Conservation (phyloP, 2,329 filamentous ascomycete genomes). For the Calonectria pteridis region DNA sequence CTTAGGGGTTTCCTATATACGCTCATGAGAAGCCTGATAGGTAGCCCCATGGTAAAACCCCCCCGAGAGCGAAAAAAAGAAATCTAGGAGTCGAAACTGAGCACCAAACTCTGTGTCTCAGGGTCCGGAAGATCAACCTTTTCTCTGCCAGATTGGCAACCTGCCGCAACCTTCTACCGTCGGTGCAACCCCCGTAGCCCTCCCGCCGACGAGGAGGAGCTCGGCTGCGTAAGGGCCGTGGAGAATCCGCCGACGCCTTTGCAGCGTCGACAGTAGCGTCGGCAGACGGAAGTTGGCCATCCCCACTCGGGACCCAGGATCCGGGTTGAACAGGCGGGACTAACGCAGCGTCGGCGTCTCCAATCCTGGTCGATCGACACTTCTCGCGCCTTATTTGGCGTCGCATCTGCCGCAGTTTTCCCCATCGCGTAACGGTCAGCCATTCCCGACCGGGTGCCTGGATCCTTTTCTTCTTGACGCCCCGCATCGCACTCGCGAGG, state of each 20-base stretch:
- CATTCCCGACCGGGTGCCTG: not conserved
- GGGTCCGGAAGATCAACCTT: not conserved
- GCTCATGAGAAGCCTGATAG: not conserved
- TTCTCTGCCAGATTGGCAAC: conserved; percentile 2
- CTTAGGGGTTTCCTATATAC: not conserved
- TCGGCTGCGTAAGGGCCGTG: not conserved
- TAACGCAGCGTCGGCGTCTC: not conserved
- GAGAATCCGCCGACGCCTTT: not conserved
- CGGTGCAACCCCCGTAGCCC: not conserved
- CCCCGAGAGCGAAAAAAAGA: not conserved
- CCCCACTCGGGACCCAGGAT: not conserved
- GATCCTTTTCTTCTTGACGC: not conserved
- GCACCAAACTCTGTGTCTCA: not conserved
- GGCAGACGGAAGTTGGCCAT: not conserved
- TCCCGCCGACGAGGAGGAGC: not conserved
- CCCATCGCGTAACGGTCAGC: not conserved
- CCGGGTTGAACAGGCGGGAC: not conserved
- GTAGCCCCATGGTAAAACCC: not conserved
- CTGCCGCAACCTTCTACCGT: not conserved
- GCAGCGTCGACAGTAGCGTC: not conserved
- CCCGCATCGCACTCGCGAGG: no score
- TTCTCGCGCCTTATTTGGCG: not conserved
- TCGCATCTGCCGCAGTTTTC: not conserved
- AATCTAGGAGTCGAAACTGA: not conserved
- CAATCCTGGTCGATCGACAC: not conserved